Base-by-base conservation (phyloP, 768 basidiomycete species). In the Boletus tylopilopsis region DNA sequence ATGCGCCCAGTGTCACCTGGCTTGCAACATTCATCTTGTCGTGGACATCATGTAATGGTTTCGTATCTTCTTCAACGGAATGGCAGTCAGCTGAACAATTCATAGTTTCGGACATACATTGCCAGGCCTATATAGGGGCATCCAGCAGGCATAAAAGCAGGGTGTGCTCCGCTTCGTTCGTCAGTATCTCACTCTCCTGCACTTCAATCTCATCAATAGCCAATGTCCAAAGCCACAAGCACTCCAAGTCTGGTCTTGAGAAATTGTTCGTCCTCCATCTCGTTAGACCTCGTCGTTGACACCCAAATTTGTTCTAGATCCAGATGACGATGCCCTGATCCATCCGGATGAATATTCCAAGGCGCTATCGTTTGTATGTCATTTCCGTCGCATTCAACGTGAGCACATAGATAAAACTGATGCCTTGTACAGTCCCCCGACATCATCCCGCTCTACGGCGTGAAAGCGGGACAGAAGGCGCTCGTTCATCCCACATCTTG, bases 371-470 rank as follows among this genome's bases (percentile, higher is more conserved):
- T 51, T 51, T 4, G 50, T 47, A 42, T 24, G 39, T 30, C 21
- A 15, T 45, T 13, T 10, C 21, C 21, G 4, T 7, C 3, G 3
- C 30, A 19, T 8, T 5, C 34, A 46, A 19, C 18, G 9, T 3
- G 49, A 30, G 24, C 7, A 16, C 18, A 13, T 13, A 34, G 1
- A n/a, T 21, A 8, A 29, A 10, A 21, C 22, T 42, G 27, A 47
- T 24, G 35, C 1, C 15, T 18, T 22, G 16, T 27, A 10, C 13
- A 47, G 50, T 47, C 39, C 4, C 50, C 45, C 5, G 50, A 47
- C n/a, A 47, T 51, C 34, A 42, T 51, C 8, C 50, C 45, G 16
- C 34, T 47, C n/a, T 47, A 47, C 3, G 39, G 50, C 5, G 13
- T 29, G 10, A 30, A 51, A 10, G 27, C 33, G 1, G 13, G 42